phyloP scores from a whole-genome alignment of 1,284 basidiomycete genomes.

The Meripilus lineatus region DNA sequence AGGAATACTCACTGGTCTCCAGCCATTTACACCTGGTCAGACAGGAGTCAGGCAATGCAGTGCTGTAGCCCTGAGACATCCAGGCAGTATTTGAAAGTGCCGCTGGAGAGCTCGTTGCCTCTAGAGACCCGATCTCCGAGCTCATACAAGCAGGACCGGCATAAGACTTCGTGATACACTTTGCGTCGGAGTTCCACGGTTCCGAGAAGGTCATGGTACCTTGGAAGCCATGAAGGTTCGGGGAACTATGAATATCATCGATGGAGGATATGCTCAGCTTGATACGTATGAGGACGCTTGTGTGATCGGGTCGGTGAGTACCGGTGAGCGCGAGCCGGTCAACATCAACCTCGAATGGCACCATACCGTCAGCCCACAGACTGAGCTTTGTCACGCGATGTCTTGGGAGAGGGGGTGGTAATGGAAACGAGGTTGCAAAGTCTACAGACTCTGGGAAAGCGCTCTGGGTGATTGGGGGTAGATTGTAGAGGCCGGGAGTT shows the following conservation, averaged over 20 bases:
- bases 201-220: conserved; percentile 50
- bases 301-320: conserved; percentile 21
- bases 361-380: conserved; percentile 65
- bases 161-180: conserved; percentile 59
- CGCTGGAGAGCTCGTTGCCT: conserved; percentile 28
- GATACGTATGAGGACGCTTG: conserved; percentile 41
- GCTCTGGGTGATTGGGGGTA: conserved; percentile 12
- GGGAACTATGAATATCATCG: conserved; percentile 41
- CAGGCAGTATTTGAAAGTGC: conserved; percentile 16
- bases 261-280: conserved; percentile 46
- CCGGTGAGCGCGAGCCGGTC: conserved; percentile 37
- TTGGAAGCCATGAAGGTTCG: conserved; percentile 56
- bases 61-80: conserved; percentile 33
- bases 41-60: conserved; percentile 52
- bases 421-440: no score
- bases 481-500: conserved; percentile 24
- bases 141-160: conserved; percentile 42
- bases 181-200: conserved; percentile 46
- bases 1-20: conserved; percentile 35
- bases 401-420: conserved; percentile 10
- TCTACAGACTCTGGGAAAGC: conserved; percentile 10
- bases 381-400: conserved; percentile 22
- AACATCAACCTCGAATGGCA: conserved; percentile 50
- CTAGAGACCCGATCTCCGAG: conserved; percentile 48
- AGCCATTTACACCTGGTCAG: conserved; percentile 60